Conservation (phyloP, 257 asterid species). For the Primulina tabacum region DNA sequence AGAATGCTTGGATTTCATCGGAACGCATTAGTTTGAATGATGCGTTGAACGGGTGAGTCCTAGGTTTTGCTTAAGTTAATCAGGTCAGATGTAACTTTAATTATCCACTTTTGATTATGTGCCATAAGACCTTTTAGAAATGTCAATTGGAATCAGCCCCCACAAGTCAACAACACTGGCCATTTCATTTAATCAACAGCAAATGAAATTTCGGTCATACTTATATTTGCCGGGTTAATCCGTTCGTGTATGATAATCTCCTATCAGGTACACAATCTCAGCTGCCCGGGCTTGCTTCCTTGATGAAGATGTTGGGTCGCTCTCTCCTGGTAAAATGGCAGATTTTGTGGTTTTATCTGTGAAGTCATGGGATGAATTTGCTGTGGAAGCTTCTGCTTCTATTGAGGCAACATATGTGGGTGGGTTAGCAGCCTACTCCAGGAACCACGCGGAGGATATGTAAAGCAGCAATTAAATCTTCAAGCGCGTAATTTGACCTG, state of each 20-base stretch:
- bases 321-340: conserved; percentile 80
- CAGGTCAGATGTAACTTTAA: neutral
- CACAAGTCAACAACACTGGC: neutral
- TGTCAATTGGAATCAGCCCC: neutral
- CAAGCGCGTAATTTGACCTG: neutral
- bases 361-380: conserved; percentile 69
- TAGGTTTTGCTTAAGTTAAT: neutral
- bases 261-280: conserved; percentile 68
- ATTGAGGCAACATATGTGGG: conserved; percentile 84
- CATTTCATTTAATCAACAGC: neutral
- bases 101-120: neutral
- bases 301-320: conserved; percentile 76
- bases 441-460: conserved; percentile 12
- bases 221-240: neutral
- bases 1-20: conserved; percentile 67
- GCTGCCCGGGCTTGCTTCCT: conserved; percentile 93
- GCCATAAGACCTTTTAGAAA: neutral
- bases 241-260: neutral
- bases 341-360: conserved; percentile 76
- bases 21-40: conserved; percentile 59
- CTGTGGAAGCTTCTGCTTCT: conserved; percentile 42
- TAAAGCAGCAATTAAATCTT: neutral
- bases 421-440: conserved; percentile 60
- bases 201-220: neutral
- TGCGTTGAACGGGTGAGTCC: conserved; percentile 71